A percentile compares a stretch with the other conserved stretches of the same genome.
phyloP scores from a whole-genome alignment of 2,329 filamentous ascomycete genomes.

The Magnaporthiopsis rhizophila region DNA sequence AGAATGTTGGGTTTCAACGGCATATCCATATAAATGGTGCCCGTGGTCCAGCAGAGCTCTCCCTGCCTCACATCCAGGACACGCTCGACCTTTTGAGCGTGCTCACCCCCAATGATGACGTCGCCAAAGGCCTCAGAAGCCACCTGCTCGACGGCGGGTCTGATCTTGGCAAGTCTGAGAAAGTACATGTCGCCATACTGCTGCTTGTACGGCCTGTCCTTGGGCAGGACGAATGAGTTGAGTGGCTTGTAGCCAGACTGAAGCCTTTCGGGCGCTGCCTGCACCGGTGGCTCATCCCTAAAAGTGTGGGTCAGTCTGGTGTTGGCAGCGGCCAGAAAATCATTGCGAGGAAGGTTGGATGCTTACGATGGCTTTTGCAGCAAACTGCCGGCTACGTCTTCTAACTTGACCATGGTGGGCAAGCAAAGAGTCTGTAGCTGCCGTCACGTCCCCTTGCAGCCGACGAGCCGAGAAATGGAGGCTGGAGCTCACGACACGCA shows the following conservation, averaged over 20 bases:
- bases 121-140: conserved; percentile 71
- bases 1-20: conserved; percentile 90
- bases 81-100: conserved; percentile 68
- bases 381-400: conserved; percentile 33
- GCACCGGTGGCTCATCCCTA: not conserved
- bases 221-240: conserved; percentile 64
- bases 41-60: conserved; percentile 88
- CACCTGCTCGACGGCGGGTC: conserved; percentile 68
- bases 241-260: conserved; percentile 62
- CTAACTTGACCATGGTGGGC: conserved; percentile 33
- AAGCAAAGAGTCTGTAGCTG: conserved; percentile 9
- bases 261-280: conserved; percentile 31
- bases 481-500: not conserved
- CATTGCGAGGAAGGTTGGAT: not conserved
- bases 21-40: conserved; percentile 97
- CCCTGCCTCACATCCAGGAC: conserved; percentile 95
- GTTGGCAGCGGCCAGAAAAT: not conserved
- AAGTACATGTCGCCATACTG: conserved; percentile 99
- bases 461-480: not conserved
- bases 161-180: conserved; percentile 77
- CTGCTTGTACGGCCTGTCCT: conserved; percentile 72
- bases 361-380: conserved; percentile 40
- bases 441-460: not conserved
- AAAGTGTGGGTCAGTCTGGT: not conserved
- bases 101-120: conserved; percentile 68